phyloP scores from a whole-genome alignment of 2,329 filamentous ascomycete species.

The Chaetomiaceae sp. region DNA sequence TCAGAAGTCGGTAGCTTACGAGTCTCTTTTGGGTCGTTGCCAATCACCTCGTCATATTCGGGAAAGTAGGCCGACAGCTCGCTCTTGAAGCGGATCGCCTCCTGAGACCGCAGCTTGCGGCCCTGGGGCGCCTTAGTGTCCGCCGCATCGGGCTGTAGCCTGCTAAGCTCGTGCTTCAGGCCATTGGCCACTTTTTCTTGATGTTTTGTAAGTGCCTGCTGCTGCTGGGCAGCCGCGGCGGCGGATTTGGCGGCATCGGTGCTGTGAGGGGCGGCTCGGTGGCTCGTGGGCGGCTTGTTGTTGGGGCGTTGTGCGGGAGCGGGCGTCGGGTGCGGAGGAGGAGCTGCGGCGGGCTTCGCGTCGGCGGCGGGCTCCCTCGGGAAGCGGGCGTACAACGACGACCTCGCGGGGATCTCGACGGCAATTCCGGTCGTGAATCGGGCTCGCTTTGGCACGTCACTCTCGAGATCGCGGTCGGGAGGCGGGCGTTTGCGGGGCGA shows the following conservation, averaged over 20 bases:
- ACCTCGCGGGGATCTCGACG: conserved; percentile 44
- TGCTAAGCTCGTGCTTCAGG: conserved; percentile 54
- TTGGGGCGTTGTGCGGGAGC: conserved; percentile 21
- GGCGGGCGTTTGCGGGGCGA: conserved; percentile 36
- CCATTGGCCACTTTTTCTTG: conserved; percentile 56
- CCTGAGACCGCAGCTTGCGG: conserved; percentile 76
- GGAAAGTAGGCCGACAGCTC: conserved; percentile 86
- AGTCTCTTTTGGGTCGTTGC: conserved; percentile 70
- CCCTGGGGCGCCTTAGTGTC: conserved; percentile 50
- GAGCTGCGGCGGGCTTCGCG: conserved; percentile 10
- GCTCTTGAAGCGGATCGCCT: conserved; percentile 81
- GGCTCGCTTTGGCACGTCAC: conserved; percentile 42
- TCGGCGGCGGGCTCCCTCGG: conserved; percentile 19
- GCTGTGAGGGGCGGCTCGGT: neutral
- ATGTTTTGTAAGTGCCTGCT: conserved; percentile 43
- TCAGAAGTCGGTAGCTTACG: conserved; percentile 47
- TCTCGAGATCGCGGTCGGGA: conserved; percentile 35
- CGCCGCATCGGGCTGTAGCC: conserved; percentile 43
- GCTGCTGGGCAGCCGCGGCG: conserved; percentile 5
- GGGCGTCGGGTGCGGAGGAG: conserved; percentile 1
- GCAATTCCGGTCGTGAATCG: conserved; percentile 35
- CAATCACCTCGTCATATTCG: conserved; percentile 91
- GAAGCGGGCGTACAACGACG: conserved; percentile 17
- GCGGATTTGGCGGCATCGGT: conserved; percentile 1
- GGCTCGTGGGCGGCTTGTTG: conserved; percentile 10